Evolutionary conservation across 2,329 filamentous ascomycete species (phyloP).

Genomic region (Penicillium sp.): DNA sequence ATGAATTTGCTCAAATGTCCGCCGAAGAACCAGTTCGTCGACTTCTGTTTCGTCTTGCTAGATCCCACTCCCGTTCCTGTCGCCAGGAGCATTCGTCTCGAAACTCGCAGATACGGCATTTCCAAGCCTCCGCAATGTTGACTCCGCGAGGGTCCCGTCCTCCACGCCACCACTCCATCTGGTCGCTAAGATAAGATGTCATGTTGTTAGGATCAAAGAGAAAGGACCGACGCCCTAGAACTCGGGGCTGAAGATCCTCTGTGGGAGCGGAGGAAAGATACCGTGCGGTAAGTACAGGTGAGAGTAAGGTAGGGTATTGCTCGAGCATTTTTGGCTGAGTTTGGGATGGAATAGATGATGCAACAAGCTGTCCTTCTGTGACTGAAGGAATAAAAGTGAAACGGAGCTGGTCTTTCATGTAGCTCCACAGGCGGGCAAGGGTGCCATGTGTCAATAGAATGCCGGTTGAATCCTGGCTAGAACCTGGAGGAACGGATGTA

Average conservation of each 20-base stretch:
- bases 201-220: constrained; percentile 64
- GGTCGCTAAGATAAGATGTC: constrained; percentile 62
- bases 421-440: constrained; percentile 57
- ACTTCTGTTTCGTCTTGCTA: constrained; percentile 34
- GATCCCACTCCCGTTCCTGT: constrained; percentile 62
- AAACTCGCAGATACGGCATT: constrained; percentile 84
- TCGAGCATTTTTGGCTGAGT: constrained; percentile 36
- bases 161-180: constrained; percentile 87
- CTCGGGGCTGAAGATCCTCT: constrained; percentile 23
- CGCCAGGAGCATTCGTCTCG: constrained; percentile 76
- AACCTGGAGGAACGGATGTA: constrained; percentile 19
- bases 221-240: constrained; percentile 59
- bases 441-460: constrained; percentile 59
- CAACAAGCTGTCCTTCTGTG: constrained; percentile 17
- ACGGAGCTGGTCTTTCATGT: constrained; percentile 62
- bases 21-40: constrained; percentile 11
- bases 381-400: constrained; percentile 45
- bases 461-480: constrained; percentile 48
- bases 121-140: constrained; percentile 78
- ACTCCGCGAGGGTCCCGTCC: constrained; percentile 71
- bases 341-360: constrained; percentile 32
- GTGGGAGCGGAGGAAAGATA: constrained; percentile 41
- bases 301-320: constrained; percentile 41
- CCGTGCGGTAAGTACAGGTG: constrained; percentile 45
- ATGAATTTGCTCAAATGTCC: not conserved